Conservation (phyloP, 73 alveolate species). For the Tetrahymena thermophila region DNA sequence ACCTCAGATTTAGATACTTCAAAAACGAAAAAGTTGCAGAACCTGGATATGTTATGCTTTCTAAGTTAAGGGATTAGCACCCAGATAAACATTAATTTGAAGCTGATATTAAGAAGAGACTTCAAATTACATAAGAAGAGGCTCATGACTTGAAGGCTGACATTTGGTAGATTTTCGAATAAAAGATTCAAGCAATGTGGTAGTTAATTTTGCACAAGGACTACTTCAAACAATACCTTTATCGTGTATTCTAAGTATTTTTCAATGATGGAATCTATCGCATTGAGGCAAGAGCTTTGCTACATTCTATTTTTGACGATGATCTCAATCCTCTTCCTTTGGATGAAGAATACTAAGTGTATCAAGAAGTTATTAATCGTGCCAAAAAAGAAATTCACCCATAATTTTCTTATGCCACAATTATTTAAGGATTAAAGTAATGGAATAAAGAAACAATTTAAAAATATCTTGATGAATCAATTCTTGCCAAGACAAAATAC, state of each 20-base stretch:
- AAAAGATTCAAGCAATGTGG: neutral
- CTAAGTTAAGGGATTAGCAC: neutral
- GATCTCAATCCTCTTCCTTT: constrained; percentile 31
- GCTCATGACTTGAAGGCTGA: neutral
- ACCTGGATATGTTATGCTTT: neutral
- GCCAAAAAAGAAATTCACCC: constrained; percentile 19
- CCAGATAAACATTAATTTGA: neutral
- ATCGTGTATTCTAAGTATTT: neutral
- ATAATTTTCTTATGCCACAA: neutral
- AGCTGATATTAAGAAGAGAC: neutral
- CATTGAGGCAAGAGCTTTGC: neutral
- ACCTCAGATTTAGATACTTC: neutral
- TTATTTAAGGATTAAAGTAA: neutral
- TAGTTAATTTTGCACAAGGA: neutral
- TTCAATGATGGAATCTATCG: neutral
- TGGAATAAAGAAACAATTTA: neutral
- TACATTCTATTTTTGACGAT: constrained; percentile 16
- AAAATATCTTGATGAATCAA: neutral
- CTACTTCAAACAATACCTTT: neutral
- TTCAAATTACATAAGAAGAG: neutral
- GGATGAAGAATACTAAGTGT: constrained; percentile 28
- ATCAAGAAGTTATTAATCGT: constrained; percentile 16
- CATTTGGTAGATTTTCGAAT: neutral
- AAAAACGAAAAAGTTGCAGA: neutral
- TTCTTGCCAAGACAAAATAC: neutral